Percentiles rank a stretch among this genome's conserved stretches.
These are phyloP conservation scores for Haplosporangium gracile DNA, from an alignment of 192 early-diverging fungal species.

Conservation along the genomic window DNA sequence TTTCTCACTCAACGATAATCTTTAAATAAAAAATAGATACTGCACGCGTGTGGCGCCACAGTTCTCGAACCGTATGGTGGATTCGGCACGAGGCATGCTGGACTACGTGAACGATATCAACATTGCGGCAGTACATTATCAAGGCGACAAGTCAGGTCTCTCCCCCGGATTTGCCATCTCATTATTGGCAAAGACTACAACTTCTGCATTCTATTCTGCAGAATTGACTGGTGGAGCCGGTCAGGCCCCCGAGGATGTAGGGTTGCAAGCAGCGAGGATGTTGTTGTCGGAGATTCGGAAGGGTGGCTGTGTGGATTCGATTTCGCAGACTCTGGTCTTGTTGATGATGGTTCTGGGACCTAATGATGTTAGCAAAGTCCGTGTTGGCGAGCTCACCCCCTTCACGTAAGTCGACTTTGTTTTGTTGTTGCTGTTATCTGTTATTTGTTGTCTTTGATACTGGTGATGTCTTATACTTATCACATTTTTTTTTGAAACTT, in stretches of 20 bases:
- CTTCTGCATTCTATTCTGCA: slow-evolving; percentile 84
- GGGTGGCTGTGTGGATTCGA: slow-evolving; percentile 92
- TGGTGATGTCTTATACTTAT: background rate
- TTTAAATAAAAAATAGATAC: slow-evolving; percentile 32
- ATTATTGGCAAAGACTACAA: slow-evolving; percentile 93
- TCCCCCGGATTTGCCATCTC: slow-evolving; percentile 94
- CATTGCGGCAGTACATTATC: slow-evolving; percentile 97
- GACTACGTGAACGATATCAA: slow-evolving; percentile 98
- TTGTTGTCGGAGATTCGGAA: slow-evolving; percentile 89
- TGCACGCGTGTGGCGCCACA: slow-evolving; percentile 94
- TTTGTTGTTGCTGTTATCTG: background rate
- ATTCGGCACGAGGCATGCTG: slow-evolving; percentile 86
- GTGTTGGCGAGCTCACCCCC: slow-evolving; percentile 86
- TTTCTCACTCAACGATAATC: too few relatives aligned
- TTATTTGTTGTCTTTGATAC: background rate
- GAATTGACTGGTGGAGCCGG: slow-evolving; percentile 86
- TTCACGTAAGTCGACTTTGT: slow-evolving; percentile 75
- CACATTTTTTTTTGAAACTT: slow-evolving; percentile 6
- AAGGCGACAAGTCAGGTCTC: slow-evolving; percentile 93
- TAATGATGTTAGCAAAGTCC: slow-evolving; percentile 93
- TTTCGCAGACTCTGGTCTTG: slow-evolving; percentile 89
- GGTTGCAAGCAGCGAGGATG: slow-evolving; percentile 78
- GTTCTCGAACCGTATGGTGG: slow-evolving; percentile 93
- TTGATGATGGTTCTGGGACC: slow-evolving; percentile 90
- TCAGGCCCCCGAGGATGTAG: slow-evolving; percentile 93